A percentile compares a stretch with the other conserved stretches of the same genome.
These are phyloP conservation scores for Elaeis guineensis DNA, from an alignment of 176 grass and related monocot genomes.

Conservation along the genomic window DNA sequence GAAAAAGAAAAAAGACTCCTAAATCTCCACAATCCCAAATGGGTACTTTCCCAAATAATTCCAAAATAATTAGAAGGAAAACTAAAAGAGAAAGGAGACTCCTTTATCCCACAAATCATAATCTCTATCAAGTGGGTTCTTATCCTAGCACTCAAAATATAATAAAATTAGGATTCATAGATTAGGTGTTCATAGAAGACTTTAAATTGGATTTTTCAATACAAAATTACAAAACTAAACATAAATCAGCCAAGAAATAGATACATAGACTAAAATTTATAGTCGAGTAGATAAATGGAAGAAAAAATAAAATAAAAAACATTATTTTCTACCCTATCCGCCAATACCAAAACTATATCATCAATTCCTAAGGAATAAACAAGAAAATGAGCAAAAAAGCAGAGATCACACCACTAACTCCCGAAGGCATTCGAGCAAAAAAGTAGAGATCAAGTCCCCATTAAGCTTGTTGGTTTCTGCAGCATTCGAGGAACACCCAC, in stretches of 20 bases:
- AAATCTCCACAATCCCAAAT: conserved; percentile 72
- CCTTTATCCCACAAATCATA: neutral
- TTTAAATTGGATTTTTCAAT: too few relatives aligned
- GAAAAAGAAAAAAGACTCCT: conserved; percentile 15
- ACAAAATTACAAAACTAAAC: too few relatives aligned
- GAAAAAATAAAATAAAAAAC: neutral
- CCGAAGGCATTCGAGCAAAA: too few relatives aligned
- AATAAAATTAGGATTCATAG: neutral
- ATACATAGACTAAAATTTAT: neutral
- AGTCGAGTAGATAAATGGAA: neutral
- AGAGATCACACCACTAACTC: neutral
- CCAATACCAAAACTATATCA: neutral
- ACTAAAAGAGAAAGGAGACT: neutral
- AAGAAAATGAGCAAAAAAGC: neutral
- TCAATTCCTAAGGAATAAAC: neutral
- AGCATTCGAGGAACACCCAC: neutral
- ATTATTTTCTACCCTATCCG: too few relatives aligned
- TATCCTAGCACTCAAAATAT: neutral
- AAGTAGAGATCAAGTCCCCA: neutral
- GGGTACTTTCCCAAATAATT: neutral
- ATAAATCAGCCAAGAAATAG: neutral
- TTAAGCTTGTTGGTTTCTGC: neutral
- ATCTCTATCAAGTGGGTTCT: neutral
- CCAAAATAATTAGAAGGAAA: neutral
- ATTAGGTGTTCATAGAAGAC: too few relatives aligned